Conservation (phyloP, 2,329 filamentous ascomycete genomes). For the Neonectria sp. region DNA sequence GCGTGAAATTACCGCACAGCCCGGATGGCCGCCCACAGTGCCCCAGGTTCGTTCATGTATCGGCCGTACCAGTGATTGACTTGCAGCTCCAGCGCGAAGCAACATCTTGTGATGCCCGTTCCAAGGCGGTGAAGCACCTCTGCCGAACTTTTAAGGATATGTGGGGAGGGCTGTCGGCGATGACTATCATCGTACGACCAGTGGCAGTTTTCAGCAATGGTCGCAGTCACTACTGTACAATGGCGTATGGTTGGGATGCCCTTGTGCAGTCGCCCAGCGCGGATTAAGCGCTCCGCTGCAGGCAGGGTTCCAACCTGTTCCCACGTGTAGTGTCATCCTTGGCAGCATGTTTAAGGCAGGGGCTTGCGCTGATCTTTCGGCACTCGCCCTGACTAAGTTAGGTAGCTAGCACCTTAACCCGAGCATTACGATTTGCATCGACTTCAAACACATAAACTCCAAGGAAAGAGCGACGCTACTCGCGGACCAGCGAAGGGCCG, state of each 20-base stretch:
- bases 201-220: slow-evolving; percentile 18
- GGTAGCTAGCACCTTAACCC: slow-evolving; percentile 11
- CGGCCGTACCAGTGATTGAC: slow-evolving; percentile 6
- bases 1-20: slow-evolving; percentile 19
- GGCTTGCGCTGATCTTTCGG: slow-evolving; percentile 30
- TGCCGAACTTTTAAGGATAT: slow-evolving; percentile 5
- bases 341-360: slow-evolving; percentile 16
- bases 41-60: not conserved
- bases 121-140: slow-evolving; percentile 13
- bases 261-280: slow-evolving; percentile 8
- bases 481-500: slow-evolving; percentile 23
- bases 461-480: slow-evolving; percentile 24
- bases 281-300: slow-evolving; percentile 10
- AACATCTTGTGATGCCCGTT: not conserved
- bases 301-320: slow-evolving; percentile 25
- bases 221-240: slow-evolving; percentile 4
- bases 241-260: slow-evolving; percentile 2
- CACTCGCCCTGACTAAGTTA: slow-evolving; percentile 21
- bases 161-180: slow-evolving; percentile 6
- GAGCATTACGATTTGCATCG: slow-evolving; percentile 22
- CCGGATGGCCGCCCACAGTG: not conserved
- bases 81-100: slow-evolving; percentile 12
- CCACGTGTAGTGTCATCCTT: slow-evolving; percentile 31
- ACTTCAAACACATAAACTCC: slow-evolving; percentile 21
- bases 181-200: slow-evolving; percentile 24